phyloP scores from a whole-genome alignment of 805 yeast species.

The Hanseniaspora jakobsenii region DNA sequence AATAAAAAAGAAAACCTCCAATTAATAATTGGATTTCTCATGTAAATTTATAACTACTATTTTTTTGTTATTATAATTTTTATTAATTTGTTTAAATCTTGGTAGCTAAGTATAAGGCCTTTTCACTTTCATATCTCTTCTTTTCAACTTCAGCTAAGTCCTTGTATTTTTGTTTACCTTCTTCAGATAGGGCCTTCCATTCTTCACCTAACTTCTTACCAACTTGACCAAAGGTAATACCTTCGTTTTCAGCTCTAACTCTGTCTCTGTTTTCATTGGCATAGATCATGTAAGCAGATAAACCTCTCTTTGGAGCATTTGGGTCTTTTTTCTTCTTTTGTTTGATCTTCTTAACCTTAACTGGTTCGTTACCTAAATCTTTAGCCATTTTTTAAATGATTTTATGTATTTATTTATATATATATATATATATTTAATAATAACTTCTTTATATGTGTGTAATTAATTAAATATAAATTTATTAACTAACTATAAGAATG shows the following conservation, averaged over 20 bases:
- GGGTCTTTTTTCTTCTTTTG: conserved; percentile 56
- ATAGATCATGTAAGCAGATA: conserved; percentile 97
- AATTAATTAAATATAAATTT: too few relatives aligned
- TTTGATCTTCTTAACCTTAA: conserved; percentile 23
- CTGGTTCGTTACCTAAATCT: conserved; percentile 3
- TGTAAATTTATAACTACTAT: too few relatives aligned
- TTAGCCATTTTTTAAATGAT: conserved; percentile 27
- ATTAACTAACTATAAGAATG: too few relatives aligned
- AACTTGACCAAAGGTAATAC: conserved; percentile 87
- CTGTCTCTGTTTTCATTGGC: conserved; percentile 95
- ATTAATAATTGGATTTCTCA: too few relatives aligned
- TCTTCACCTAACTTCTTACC: conserved; percentile 90
- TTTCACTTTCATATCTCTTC: conserved; percentile 93
- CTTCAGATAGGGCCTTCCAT: conserved; percentile 83
- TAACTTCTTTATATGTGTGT: not conserved
- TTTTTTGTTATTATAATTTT: too few relatives aligned
- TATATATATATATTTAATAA: too few relatives aligned
- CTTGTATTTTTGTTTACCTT: conserved; percentile 82
- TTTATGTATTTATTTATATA: not conserved
- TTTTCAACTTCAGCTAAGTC: conserved; percentile 89
- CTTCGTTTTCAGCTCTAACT: conserved; percentile 93
- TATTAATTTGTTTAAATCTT: conserved; percentile 29
- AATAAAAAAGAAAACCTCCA: too few relatives aligned
- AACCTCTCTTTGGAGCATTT: conserved; percentile 97
- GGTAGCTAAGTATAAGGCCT: conserved; percentile 64